Evolutionary conservation across 805 yeast species (phyloP), one percentile per base, ranked within the genome.

Genomic region (Starmerella stigmatis): DNA sequence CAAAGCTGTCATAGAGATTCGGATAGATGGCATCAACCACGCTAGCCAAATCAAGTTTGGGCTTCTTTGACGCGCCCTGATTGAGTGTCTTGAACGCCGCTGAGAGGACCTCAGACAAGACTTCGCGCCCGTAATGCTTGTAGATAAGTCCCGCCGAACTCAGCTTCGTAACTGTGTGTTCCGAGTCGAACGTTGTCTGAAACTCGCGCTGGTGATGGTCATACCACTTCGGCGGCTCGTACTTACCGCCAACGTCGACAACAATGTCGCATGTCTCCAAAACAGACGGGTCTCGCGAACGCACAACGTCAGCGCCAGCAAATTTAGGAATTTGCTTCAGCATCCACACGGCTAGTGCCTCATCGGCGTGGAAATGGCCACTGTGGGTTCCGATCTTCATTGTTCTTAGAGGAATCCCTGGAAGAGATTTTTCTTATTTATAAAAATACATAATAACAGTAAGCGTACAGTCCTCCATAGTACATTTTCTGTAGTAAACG

Each of bases 181-280:
- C 49, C 1, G 62, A 70, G 20, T 75, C 75, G 60, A 92, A 89
- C 5, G 81, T 76, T 55, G 81, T 88, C 25, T 67, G 65, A 59
- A 92, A 92, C 16, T 82, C 97, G 52, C 96, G 76, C 69, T 92
- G 98, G 66, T 92, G 98, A 61, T 92, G 98, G 63, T 92, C 98
- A 63, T 85, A 89, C 62, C 71, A 84, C 65, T 88, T 88, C 33
- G 68, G 70, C 12, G 81, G 83, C 60, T 86, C 95, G 63, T 88
- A 92, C 60, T 82, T 72, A 12, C 94, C 98, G 60, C 94, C 75
- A 42, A 92, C 98, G 66, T 92, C 98, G 45, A 92, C 89, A 27
- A 92, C 94, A 47, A 92, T 82, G 63, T 89, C 96, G 57, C 94
- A 78, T 35, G 67, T 70, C 54, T 84, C 96, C 81, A 95, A 82